Evolutionary conservation across 2,329 filamentous ascomycete genomes (phyloP).

Genomic region (Lomentospora prolificans): DNA sequence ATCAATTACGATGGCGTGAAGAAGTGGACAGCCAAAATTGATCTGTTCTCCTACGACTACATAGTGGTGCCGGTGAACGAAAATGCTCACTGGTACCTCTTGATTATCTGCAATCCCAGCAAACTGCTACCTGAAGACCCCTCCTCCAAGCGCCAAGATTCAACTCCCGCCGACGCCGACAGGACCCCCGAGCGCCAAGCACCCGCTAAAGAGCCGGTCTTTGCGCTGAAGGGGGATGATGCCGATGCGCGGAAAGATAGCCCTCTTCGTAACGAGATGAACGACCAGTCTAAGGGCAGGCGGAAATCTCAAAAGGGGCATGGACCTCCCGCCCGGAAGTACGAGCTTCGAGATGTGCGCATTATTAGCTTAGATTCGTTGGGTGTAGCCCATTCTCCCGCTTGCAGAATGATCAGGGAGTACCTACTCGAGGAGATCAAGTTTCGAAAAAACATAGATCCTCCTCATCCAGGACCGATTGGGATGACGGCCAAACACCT

Average conservation of each 20-base stretch:
- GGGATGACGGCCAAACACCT: constrained; percentile 64
- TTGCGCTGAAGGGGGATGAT: background rate
- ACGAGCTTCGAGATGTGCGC: constrained; percentile 44
- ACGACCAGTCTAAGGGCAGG: constrained; percentile 5
- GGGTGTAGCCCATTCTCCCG: constrained; percentile 50
- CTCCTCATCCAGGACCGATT: constrained; percentile 24
- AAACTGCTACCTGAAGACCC: constrained; percentile 36
- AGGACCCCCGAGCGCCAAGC: background rate
- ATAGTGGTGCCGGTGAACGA: constrained; percentile 90
- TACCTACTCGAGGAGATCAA: constrained; percentile 69
- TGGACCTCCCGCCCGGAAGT: constrained; percentile 20
- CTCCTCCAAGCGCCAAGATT: constrained; percentile 9
- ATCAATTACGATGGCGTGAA: constrained; percentile 82
- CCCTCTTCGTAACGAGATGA: background rate
- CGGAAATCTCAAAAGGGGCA: background rate
- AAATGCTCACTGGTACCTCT: constrained; percentile 81
- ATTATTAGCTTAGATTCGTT: constrained; percentile 88
- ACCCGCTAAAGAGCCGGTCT: background rate
- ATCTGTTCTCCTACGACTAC: constrained; percentile 79
- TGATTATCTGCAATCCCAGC: constrained; percentile 84
- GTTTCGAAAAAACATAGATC: constrained; percentile 41
- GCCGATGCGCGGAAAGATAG: background rate
- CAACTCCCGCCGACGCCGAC: background rate
- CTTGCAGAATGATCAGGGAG: constrained; percentile 59
- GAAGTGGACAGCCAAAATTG: constrained; percentile 77